Evolutionary conservation across 2,329 filamentous ascomycete genomes (phyloP).

Genomic region (Colletotrichum neosansevieriae): DNA sequence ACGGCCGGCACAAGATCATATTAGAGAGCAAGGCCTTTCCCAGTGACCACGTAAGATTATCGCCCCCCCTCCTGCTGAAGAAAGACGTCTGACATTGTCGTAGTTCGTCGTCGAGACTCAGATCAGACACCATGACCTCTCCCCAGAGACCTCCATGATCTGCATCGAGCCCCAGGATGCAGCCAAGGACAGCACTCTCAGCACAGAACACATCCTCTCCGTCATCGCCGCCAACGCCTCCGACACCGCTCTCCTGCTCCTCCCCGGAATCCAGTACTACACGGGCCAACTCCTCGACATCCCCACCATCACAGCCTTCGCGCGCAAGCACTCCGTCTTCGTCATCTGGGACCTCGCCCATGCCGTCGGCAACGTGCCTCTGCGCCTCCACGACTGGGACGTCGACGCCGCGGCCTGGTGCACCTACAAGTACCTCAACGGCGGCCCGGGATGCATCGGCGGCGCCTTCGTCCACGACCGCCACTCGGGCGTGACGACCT

Average conservation of each 20-base stretch:
- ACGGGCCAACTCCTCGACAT: slow-evolving; percentile 92
- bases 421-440: slow-evolving; percentile 94
- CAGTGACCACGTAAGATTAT: slow-evolving; percentile 76
- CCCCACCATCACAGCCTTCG: slow-evolving; percentile 80
- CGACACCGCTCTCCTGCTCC: slow-evolving; percentile 79
- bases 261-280: slow-evolving; percentile 93
- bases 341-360: slow-evolving; percentile 93
- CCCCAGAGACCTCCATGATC: slow-evolving; percentile 75
- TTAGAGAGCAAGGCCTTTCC: slow-evolving; percentile 88
- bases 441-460: slow-evolving; percentile 84
- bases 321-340: slow-evolving; percentile 75
- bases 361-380: slow-evolving; percentile 84
- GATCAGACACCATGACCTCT: slow-evolving; percentile 74
- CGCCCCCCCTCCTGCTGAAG: too few species aligned
- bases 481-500: slow-evolving; percentile 69
- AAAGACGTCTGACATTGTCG: too few species aligned
- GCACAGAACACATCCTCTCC: slow-evolving; percentile 77
- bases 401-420: slow-evolving; percentile 96
- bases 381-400: slow-evolving; percentile 86
- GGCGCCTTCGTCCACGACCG: slow-evolving; percentile 84
- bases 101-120: slow-evolving; percentile 85
- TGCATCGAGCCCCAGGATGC: slow-evolving; percentile 69
- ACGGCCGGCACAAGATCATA: slow-evolving; percentile 75
- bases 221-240: slow-evolving; percentile 81
- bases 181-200: slow-evolving; percentile 66